phyloP scores from a whole-genome alignment of 2,329 filamentous ascomycete species.

The Aspergillus clavatus region DNA sequence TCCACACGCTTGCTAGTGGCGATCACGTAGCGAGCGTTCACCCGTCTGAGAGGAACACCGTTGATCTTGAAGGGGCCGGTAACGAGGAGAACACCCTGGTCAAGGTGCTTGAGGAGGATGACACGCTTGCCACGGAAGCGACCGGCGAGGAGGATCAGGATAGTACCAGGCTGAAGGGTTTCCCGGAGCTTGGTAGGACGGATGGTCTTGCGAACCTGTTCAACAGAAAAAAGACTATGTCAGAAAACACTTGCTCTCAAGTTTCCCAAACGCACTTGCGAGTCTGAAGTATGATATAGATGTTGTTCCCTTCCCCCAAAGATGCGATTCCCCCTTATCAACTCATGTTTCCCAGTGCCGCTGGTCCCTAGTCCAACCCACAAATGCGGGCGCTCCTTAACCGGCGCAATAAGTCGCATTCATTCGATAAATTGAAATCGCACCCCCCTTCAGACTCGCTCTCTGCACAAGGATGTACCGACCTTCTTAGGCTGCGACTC shows the following conservation, averaged over 20 bases:
- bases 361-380: constrained; percentile 14
- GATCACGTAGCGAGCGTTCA: constrained; percentile 49
- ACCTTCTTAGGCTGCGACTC: constrained; percentile 89
- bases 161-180: constrained; percentile 86
- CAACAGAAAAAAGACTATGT: constrained; percentile 21
- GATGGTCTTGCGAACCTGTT: constrained; percentile 88
- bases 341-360: constrained; percentile 18
- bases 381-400: constrained; percentile 13
- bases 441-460: constrained; percentile 21
- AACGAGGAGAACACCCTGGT: constrained; percentile 96
- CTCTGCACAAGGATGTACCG: constrained; percentile 48
- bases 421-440: constrained; percentile 23
- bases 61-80: constrained; percentile 99
- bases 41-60: constrained; percentile 89
- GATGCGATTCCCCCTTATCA: constrained; percentile 23
- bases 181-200: constrained; percentile 81
- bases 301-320: constrained; percentile 4
- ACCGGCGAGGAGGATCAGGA: constrained; percentile 98
- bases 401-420: constrained; percentile 28
- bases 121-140: constrained; percentile 99
- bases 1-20: constrained; percentile 48
- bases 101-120: constrained; percentile 94
- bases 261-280: background rate
- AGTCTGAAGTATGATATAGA: constrained; percentile 1
- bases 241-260: constrained; percentile 13